Percentiles rank a stretch among this genome's conserved stretches.
phyloP scores from a whole-genome alignment of 1,139 yeast species.

The Yamadazyma blattariae region DNA sequence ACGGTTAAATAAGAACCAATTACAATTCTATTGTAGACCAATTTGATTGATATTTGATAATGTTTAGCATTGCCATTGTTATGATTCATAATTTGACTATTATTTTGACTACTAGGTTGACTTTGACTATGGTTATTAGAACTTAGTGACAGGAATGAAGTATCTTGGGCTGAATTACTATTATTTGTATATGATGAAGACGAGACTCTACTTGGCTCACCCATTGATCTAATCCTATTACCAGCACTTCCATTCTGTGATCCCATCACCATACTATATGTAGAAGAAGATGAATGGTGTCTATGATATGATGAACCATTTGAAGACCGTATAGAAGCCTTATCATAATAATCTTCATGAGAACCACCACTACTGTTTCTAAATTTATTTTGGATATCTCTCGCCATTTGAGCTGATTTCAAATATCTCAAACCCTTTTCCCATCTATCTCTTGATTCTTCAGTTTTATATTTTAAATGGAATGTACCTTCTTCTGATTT shows the following conservation, averaged over 20 bases:
- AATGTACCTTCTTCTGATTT: slow-evolving; percentile 75
- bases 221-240: slow-evolving; percentile 18
- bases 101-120: slow-evolving; percentile 7
- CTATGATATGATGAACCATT: slow-evolving; percentile 33
- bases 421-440: slow-evolving; percentile 51
- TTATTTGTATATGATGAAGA: slow-evolving; percentile 15
- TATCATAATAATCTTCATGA: slow-evolving; percentile 18
- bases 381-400: slow-evolving; percentile 35
- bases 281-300: slow-evolving; percentile 45
- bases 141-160: slow-evolving; percentile 16
- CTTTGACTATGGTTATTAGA: not conserved
- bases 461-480: slow-evolving; percentile 64
- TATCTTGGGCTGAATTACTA: slow-evolving; percentile 16
- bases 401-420: slow-evolving; percentile 43
- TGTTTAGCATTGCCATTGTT: slow-evolving; percentile 3
- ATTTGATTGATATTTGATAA: slow-evolving; percentile 31
- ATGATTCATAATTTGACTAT: slow-evolving; percentile 1
- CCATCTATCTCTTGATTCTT: slow-evolving; percentile 73
- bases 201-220: slow-evolving; percentile 17
- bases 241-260: slow-evolving; percentile 24
- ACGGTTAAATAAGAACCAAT: slow-evolving; percentile 36
- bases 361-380: slow-evolving; percentile 21
- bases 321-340: slow-evolving; percentile 24
- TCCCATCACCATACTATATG: slow-evolving; percentile 45
- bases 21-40: slow-evolving; percentile 48